Conservation (phyloP, 305 asterid genomes). For the Plantago coronopus region DNA sequence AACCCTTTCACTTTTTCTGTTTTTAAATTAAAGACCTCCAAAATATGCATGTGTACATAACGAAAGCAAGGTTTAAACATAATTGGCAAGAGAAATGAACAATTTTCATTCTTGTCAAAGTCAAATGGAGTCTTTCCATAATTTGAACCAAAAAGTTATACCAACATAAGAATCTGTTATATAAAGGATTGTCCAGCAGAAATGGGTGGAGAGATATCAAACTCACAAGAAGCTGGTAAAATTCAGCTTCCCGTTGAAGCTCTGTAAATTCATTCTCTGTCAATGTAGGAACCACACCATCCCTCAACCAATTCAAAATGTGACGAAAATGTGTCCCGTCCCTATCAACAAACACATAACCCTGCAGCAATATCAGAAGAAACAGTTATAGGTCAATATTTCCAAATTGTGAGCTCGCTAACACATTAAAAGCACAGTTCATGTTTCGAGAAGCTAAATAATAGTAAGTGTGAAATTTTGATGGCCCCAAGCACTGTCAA, state of each 20-base stretch:
- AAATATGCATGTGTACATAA: not conserved
- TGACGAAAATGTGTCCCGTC: conserved; percentile 91
- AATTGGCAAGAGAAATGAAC: conserved; percentile 4
- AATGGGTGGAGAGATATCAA: conserved; percentile 6
- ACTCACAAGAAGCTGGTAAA: conserved; percentile 85
- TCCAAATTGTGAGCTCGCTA: conserved; percentile 1
- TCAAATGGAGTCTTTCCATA: not conserved
- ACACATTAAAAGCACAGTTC: conserved; percentile 14
- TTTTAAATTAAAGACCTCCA: too few species aligned
- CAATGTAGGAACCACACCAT: conserved; percentile 70
- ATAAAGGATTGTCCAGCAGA: not conserved
- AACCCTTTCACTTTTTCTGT: too few species aligned
- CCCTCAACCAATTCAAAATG: conserved; percentile 92
- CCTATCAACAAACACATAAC: conserved; percentile 79
- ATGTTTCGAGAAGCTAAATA: not conserved
- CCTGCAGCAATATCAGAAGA: conserved; percentile 41
- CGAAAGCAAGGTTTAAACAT: conserved; percentile 9
- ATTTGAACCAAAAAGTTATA: not conserved
- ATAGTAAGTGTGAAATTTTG: not conserved
- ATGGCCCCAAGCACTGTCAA: not conserved
- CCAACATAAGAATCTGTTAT: not conserved
- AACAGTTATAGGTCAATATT: conserved; percentile 15
- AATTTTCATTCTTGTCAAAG: conserved; percentile 12
- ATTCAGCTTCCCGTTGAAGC: conserved; percentile 84
- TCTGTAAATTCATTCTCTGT: conserved; percentile 61